Conservation (phyloP, 176 grass and related monocot species). For the Eleusine indica region DNA sequence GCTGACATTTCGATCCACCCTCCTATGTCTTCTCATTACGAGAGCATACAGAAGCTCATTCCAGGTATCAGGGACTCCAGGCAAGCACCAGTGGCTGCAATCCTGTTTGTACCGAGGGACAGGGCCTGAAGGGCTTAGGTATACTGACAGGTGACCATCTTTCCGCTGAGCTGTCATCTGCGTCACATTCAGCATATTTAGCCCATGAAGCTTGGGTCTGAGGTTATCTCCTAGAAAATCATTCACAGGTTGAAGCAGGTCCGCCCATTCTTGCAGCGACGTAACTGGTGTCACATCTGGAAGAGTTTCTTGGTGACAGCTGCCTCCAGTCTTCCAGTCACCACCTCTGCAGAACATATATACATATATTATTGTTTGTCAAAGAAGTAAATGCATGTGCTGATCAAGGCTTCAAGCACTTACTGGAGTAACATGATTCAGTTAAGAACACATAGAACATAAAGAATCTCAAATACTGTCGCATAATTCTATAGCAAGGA, state of each 20-base stretch:
- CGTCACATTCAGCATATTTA: constrained; percentile 81
- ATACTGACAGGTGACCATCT: constrained; percentile 84
- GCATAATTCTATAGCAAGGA: constrained; percentile 30
- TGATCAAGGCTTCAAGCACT: constrained; percentile 1
- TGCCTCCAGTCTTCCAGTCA: constrained; percentile 77
- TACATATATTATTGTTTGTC: background rate
- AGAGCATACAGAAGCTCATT: constrained; percentile 81
- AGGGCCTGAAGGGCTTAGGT: constrained; percentile 55
- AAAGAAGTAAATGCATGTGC: background rate
- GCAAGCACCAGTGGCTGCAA: constrained; percentile 98
- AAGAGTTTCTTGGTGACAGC: constrained; percentile 72
- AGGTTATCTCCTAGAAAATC: constrained; percentile 49
- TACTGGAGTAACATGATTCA: background rate
- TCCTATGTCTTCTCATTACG: constrained; percentile 54
- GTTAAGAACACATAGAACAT: background rate
- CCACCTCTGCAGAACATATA: constrained; percentile 58
- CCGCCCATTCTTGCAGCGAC: constrained; percentile 59
- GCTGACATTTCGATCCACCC: constrained; percentile 26
- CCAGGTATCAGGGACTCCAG: constrained; percentile 93
- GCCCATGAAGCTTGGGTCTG: constrained; percentile 28
- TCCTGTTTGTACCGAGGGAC: constrained; percentile 74
- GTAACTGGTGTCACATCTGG: constrained; percentile 46
- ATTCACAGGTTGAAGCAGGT: constrained; percentile 61
- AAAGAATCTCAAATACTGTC: background rate
- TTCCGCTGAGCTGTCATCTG: constrained; percentile 77